Conservation (phyloP, 2,329 filamentous ascomycete genomes). For the Colletotrichum simmondsii region DNA sequence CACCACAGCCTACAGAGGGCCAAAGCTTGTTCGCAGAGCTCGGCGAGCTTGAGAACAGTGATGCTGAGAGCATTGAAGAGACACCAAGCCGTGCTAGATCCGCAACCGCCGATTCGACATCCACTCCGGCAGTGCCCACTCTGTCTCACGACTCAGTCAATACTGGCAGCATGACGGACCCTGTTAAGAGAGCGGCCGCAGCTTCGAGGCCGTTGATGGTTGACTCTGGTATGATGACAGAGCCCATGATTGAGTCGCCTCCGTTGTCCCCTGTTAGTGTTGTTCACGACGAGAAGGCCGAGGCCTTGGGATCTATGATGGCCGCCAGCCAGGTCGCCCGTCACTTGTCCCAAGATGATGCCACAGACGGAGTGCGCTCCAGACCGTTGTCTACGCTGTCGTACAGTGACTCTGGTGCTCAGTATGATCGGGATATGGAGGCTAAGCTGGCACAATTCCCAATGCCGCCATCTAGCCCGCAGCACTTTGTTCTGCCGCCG, state of each 20-base stretch:
- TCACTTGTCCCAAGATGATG: constrained; percentile 34
- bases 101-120: constrained; percentile 62
- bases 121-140: constrained; percentile 59
- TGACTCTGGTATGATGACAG: constrained; percentile 57
- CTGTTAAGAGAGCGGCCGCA: constrained; percentile 48
- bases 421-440: constrained; percentile 61
- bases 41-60: constrained; percentile 80
- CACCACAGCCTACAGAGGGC: constrained; percentile 58
- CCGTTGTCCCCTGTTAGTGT: constrained; percentile 40
- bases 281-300: constrained; percentile 36
- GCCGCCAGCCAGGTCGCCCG: constrained; percentile 37
- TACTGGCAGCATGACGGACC: constrained; percentile 70
- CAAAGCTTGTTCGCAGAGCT: constrained; percentile 94
- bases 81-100: constrained; percentile 66
- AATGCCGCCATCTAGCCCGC: constrained; percentile 58
- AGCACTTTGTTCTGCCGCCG: constrained; percentile 42
- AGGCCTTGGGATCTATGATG: constrained; percentile 55
- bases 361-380: constrained; percentile 41
- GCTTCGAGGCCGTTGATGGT: constrained; percentile 47
- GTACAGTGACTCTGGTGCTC: constrained; percentile 64
- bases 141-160: constrained; percentile 69
- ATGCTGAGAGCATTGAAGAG: constrained; percentile 73
- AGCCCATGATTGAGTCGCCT: constrained; percentile 41
- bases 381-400: constrained; percentile 60
- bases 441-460: constrained; percentile 66